Base-by-base conservation (phyloP, 305 asterid genomes). In the Withania somnifera region DNA sequence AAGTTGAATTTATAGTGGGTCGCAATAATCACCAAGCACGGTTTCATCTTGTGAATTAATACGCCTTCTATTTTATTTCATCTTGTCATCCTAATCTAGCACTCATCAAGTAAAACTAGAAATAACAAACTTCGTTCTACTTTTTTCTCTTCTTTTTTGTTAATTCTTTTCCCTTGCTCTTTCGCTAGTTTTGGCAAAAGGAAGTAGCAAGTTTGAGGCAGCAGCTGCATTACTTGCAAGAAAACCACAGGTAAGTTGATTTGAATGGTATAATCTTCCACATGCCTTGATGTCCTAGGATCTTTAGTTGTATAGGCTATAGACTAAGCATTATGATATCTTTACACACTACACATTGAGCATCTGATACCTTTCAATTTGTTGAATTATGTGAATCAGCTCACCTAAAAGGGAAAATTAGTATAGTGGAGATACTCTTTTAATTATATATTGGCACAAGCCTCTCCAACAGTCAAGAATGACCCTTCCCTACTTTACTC, bases 181-280 rank as follows among this genome's bases (percentile, higher is more conserved):
- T 68, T 32, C 56, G 58, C 77, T 60, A 88, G 91, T 76, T 85
- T 78, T 88, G 91, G 91, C 88, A 86, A 86, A 68, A 77, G 82
- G 91, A 88, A 82, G 87, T 87, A 63, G 81, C 84, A 81, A 79
- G 80, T 84, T 61, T 85, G 85, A 83, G 84, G 83, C 85, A 85
- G 82, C 91, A 88, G 71, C 84, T 86, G 45, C 86, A 86, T 60
- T 79, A 79, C 63, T 82, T 88, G 86, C 89, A 88, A 79, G 87
- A 86, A 84, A 88, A 82, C 47, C 81, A 86, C 78, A 88, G 77
- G 90, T 86, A 86, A 57, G 79, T 66, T 68, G 28, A 36, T 80
- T 54, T 79, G 51, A 36, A 79, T 13, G 60, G 24, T 69, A 34
- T 45, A n/a, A 17, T 71, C 36, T 42, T 73, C 50, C 38, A 19